Percentiles rank a stretch among this genome's conserved stretches.
Evolutionary conservation across 805 yeast species (phyloP).

Genomic region (Sugiyamaella floridensis): DNA sequence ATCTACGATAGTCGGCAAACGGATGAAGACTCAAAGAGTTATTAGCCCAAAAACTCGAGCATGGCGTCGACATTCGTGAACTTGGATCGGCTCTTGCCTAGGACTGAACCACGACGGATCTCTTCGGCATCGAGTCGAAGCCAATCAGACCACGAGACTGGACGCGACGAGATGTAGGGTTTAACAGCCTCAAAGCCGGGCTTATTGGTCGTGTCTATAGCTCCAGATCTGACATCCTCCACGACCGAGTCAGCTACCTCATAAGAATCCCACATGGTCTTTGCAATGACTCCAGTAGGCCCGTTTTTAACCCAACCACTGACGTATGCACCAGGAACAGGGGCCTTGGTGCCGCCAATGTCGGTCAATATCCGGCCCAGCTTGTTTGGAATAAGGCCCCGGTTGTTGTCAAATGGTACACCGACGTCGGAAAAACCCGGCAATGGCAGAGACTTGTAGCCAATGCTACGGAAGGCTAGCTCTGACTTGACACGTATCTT

Average conservation of each 20-base stretch:
- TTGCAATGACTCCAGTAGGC: constrained; percentile 83
- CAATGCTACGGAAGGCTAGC: constrained; percentile 71
- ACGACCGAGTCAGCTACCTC: constrained; percentile 61
- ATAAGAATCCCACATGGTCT: constrained; percentile 80
- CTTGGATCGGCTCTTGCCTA: constrained; percentile 55
- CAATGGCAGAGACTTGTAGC: constrained; percentile 67
- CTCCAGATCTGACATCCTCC: constrained; percentile 42
- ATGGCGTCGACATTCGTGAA: constrained; percentile 43
- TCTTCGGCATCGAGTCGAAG: constrained; percentile 48
- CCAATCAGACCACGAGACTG: constrained; percentile 67
- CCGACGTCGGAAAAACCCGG: constrained; percentile 48
- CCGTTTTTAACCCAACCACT: constrained; percentile 91
- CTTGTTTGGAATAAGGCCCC: constrained; percentile 42
- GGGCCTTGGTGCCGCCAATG: constrained; percentile 8
- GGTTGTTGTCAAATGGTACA: constrained; percentile 40
- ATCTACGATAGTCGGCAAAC: too few species aligned
- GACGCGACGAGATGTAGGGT: constrained; percentile 19
- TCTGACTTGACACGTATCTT: constrained; percentile 40
- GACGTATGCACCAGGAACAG: constrained; percentile 53
- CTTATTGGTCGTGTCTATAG: constrained; percentile 19
- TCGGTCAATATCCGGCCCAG: constrained; percentile 38
- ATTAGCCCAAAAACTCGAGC: constrained; percentile 23
- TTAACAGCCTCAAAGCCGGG: constrained; percentile 31
- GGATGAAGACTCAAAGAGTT: too few species aligned
- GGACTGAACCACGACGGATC: constrained; percentile 37